These are phyloP conservation scores for Rosa persica DNA, from an alignment of 306 rosid genomes.

Conservation along the genomic window DNA sequence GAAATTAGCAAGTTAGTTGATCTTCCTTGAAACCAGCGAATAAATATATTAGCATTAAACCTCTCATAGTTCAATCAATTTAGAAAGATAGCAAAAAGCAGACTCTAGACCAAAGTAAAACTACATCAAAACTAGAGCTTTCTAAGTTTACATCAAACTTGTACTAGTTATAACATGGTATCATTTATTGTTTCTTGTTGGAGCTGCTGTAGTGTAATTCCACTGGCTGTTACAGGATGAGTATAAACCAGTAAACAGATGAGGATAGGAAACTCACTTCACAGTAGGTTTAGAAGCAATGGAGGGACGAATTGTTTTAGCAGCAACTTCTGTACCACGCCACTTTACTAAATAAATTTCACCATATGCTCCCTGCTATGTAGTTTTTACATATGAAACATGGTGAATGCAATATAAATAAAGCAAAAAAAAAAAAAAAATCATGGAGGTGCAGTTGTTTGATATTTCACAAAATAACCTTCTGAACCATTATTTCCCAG, in stretches of 20 bases:
- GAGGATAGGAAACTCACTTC: constrained; percentile 13
- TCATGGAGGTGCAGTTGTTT: neutral
- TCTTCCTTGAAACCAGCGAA: neutral
- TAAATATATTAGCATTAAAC: neutral
- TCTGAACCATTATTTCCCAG: neutral
- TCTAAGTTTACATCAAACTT: neutral
- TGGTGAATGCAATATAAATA: neutral
- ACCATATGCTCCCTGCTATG: constrained; percentile 31
- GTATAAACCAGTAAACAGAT: neutral
- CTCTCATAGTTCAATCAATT: neutral
- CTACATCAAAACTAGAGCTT: neutral
- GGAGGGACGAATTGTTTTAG: constrained; percentile 34
- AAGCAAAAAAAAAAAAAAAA: neutral
- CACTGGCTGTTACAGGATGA: neutral
- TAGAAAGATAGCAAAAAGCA: neutral
- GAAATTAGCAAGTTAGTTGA: constrained; percentile 7
- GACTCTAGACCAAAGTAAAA: neutral
- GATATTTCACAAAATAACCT: neutral
- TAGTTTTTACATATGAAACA: neutral
- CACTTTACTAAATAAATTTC: constrained; percentile 33
- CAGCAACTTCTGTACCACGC: constrained; percentile 37
- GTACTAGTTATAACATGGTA: neutral
- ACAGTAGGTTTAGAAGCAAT: constrained; percentile 21
- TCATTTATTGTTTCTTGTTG: neutral
- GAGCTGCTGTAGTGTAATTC: neutral